phyloP scores from a whole-genome alignment of 768 basidiomycete species.

The Kondoa subrosea region DNA sequence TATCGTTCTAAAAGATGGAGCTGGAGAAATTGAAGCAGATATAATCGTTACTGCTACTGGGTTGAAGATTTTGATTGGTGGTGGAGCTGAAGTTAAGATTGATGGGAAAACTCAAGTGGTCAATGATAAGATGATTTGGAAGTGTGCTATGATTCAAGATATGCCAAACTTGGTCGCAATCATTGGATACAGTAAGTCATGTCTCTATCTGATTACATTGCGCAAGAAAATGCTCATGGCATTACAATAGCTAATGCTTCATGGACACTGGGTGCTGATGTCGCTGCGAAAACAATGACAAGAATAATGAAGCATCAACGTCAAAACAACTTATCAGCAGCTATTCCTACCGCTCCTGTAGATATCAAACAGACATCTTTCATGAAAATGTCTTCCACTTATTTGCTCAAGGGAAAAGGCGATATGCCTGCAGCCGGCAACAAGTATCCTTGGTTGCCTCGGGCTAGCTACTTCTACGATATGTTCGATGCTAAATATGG shows the following conservation, averaged over 20 bases:
- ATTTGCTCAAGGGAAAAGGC: conserved; percentile 15
- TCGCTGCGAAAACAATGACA: conserved; percentile 13
- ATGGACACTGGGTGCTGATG: conserved; percentile 19
- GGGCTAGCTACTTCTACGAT: conserved; percentile 13
- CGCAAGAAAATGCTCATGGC: too few species aligned
- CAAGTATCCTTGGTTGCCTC: conserved; percentile 16
- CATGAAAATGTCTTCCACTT: conserved; percentile 22
- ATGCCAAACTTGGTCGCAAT: conserved; percentile 18
- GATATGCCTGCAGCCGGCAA: conserved; percentile 17
- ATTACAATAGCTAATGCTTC: conserved; percentile 15
- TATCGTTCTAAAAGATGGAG: conserved; percentile 6
- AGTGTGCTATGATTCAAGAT: conserved; percentile 19
- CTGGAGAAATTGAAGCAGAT: conserved; percentile 14
- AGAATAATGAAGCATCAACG: conserved; percentile 1
- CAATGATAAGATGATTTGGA: conserved; percentile 14
- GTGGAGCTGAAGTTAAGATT: conserved; percentile 14
- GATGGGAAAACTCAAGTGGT: conserved; percentile 6
- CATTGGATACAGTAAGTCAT: conserved; percentile 16
- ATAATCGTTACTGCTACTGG: conserved; percentile 22
- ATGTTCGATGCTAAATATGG: conserved; percentile 1
- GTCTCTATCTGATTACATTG: too few species aligned
- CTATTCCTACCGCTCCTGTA: not conserved
- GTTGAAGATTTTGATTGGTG: conserved; percentile 15
- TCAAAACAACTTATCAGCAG: not conserved
- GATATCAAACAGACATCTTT: conserved; percentile 10